phyloP scores from a whole-genome alignment of 2,329 filamentous ascomycete genomes.

The Pezicula radicicola region DNA sequence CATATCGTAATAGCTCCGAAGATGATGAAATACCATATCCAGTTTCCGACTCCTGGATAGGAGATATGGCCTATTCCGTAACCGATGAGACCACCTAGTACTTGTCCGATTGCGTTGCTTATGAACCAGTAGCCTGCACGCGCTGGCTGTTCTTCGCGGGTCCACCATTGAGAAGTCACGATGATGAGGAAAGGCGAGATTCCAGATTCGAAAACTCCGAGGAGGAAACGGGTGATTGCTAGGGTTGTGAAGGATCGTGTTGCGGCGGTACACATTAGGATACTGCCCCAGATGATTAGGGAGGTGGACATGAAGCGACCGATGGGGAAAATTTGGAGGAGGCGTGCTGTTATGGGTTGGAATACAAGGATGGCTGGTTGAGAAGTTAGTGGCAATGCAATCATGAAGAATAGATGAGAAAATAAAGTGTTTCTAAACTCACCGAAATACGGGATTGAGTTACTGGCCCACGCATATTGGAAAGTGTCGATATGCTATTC shows the following conservation, averaged over 20 bases:
- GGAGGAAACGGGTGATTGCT: neutral
- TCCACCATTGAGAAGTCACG: too few relatives aligned
- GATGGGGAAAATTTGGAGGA: conserved; percentile 47
- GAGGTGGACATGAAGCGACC: conserved; percentile 48
- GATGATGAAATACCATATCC: too few relatives aligned
- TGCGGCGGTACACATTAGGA: conserved; percentile 30
- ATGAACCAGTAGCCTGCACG: too few relatives aligned
- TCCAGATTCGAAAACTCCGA: too few relatives aligned
- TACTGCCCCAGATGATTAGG: conserved; percentile 46
- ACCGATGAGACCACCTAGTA: too few relatives aligned
- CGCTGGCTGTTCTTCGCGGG: too few relatives aligned
- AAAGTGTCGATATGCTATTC: conserved; percentile 40
- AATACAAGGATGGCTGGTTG: conserved; percentile 47
- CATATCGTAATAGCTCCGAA: too few relatives aligned
- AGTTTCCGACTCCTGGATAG: too few relatives aligned
- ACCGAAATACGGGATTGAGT: conserved; percentile 45
- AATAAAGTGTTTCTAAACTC: conserved; percentile 42
- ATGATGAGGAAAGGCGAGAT: too few relatives aligned
- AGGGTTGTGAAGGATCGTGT: conserved; percentile 21
- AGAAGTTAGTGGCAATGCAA: too few relatives aligned
- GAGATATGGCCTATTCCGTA: too few relatives aligned
- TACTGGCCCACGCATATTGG: conserved; percentile 44
- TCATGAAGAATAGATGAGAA: neutral
- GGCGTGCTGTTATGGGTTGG: conserved; percentile 47
- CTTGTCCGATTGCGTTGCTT: too few relatives aligned